phyloP scores from a whole-genome alignment of 2,329 filamentous ascomycete genomes.

The Scleromitrula shiraiana region DNA sequence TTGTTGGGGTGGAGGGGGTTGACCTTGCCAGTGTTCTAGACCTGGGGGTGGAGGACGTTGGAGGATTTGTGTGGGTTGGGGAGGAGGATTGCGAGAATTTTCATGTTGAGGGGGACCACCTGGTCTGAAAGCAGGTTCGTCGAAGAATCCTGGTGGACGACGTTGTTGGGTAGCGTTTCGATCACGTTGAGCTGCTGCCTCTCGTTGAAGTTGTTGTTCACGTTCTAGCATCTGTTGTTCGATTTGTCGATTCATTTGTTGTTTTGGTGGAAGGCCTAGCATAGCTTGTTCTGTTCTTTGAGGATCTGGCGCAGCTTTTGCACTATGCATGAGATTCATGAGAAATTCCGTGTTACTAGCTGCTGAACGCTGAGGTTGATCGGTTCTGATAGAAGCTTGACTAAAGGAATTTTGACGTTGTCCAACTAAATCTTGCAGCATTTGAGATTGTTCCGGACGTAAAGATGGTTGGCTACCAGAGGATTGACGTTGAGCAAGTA shows the following conservation, averaged over 20 bases:
- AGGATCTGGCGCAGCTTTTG: slow-evolving; percentile 40
- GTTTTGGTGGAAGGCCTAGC: slow-evolving; percentile 36
- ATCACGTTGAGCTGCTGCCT: slow-evolving; percentile 23
- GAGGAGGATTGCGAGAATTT: slow-evolving; percentile 28
- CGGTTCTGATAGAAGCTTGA: slow-evolving; percentile 40
- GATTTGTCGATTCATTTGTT: slow-evolving; percentile 30
- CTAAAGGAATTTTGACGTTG: slow-evolving; percentile 49
- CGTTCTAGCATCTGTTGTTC: slow-evolving; percentile 40
- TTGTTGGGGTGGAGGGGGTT: slow-evolving; percentile 33
- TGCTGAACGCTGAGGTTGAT: slow-evolving; percentile 38
- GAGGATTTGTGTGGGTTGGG: slow-evolving; percentile 55
- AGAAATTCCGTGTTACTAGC: slow-evolving; percentile 68
- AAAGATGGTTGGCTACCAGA: slow-evolving; percentile 32
- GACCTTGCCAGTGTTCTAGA: slow-evolving; percentile 35
- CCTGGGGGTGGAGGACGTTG: slow-evolving; percentile 55
- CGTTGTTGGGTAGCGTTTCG: slow-evolving; percentile 28
- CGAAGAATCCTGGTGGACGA: slow-evolving; percentile 30
- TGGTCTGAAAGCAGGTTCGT: slow-evolving; percentile 22
- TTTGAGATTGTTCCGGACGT: slow-evolving; percentile 51
- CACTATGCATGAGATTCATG: slow-evolving; percentile 69
- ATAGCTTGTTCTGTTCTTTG: slow-evolving; percentile 45
- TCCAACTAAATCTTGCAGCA: slow-evolving; percentile 51
- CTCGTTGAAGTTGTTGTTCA: slow-evolving; percentile 27
- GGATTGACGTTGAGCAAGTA: slow-evolving; percentile 39
- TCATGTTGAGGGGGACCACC: slow-evolving; percentile 26